These are phyloP conservation scores for Aspergillus taichungensis DNA, from an alignment of 495 filamentous ascomycete genomes.

Conservation along the genomic window DNA sequence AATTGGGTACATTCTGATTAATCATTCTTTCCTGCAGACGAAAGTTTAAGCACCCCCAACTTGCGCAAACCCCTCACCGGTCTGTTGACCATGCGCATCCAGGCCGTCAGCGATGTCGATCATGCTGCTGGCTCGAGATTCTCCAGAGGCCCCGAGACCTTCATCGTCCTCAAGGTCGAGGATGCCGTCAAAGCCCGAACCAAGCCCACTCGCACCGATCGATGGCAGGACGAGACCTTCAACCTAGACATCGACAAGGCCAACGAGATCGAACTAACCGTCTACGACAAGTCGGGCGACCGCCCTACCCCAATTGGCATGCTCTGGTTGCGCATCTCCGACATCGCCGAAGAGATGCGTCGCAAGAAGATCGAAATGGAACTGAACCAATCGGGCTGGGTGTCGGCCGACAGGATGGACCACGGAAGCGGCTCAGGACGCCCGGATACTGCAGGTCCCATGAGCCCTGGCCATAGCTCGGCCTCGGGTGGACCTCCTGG, in stretches of 20 bases:
- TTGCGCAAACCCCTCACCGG: slow-evolving; percentile 89
- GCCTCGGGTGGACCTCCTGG: slow-evolving; percentile 16
- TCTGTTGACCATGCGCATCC: slow-evolving; percentile 74
- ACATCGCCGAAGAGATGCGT: slow-evolving; percentile 95
- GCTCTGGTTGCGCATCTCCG: slow-evolving; percentile 92
- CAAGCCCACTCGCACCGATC: slow-evolving; percentile 76
- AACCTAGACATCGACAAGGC: slow-evolving; percentile 93
- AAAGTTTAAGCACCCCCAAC: slow-evolving; percentile 91
- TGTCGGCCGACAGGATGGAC: slow-evolving; percentile 91
- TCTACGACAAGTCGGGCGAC: slow-evolving; percentile 87
- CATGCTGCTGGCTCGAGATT: slow-evolving; percentile 84
- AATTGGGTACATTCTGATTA: background rate
- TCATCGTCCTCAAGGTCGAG: slow-evolving; percentile 91
- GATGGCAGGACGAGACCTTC: slow-evolving; percentile 85
- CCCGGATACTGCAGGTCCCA: slow-evolving; percentile 34
- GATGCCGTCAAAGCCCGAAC: slow-evolving; percentile 84
- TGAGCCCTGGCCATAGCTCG: slow-evolving; percentile 24
- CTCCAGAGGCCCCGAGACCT: slow-evolving; percentile 85
- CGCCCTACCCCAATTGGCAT: slow-evolving; percentile 88
- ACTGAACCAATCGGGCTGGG: slow-evolving; percentile 85
- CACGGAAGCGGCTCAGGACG: slow-evolving; percentile 35
- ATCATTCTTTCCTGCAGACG: slow-evolving; percentile 50
- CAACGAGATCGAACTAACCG: slow-evolving; percentile 94
- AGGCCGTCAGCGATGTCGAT: slow-evolving; percentile 88
- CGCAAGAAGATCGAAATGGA: slow-evolving; percentile 96